Evolutionary conservation across 306 rosid genomes (phyloP).

Genomic region (Clitoria ternatea): DNA sequence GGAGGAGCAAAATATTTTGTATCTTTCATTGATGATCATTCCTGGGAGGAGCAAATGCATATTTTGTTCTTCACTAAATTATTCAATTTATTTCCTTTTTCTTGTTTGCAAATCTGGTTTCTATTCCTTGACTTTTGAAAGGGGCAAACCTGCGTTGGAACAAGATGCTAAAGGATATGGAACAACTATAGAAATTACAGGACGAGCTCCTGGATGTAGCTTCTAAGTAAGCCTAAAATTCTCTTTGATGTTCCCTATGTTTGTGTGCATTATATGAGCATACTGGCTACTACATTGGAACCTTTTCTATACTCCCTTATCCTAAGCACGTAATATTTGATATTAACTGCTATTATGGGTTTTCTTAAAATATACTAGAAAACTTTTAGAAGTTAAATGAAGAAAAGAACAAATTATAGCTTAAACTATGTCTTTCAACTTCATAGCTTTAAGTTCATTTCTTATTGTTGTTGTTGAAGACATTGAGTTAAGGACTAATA

Average conservation of each 20-base stretch:
- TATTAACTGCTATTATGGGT: too few species aligned
- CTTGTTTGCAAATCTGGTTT: conserved; percentile 16
- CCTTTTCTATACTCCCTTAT: too few species aligned
- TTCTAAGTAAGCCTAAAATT: conserved; percentile 56
- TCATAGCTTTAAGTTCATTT: background rate
- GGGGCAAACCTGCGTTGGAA: conserved; percentile 93
- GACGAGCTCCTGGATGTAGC: conserved; percentile 80
- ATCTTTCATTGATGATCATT: too few species aligned
- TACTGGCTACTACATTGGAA: too few species aligned
- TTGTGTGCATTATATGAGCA: background rate
- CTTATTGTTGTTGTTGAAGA: conserved; percentile 7
- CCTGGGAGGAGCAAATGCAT: too few species aligned
- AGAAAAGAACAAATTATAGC: background rate
- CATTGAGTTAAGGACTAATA: background rate
- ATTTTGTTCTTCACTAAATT: background rate
- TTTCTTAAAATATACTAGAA: too few species aligned
- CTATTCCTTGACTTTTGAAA: conserved; percentile 39
- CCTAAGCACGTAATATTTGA: too few species aligned
- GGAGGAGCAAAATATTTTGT: too few species aligned
- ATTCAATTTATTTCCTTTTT: conserved; percentile 4
- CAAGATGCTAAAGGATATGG: conserved; percentile 65
- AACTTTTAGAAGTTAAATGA: too few species aligned
- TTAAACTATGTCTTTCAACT: background rate
- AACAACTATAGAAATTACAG: conserved; percentile 63
- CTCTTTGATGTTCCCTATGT: background rate